Conservation (phyloP, 148 eudicot genomes). For the Polygonum maritimum region DNA sequence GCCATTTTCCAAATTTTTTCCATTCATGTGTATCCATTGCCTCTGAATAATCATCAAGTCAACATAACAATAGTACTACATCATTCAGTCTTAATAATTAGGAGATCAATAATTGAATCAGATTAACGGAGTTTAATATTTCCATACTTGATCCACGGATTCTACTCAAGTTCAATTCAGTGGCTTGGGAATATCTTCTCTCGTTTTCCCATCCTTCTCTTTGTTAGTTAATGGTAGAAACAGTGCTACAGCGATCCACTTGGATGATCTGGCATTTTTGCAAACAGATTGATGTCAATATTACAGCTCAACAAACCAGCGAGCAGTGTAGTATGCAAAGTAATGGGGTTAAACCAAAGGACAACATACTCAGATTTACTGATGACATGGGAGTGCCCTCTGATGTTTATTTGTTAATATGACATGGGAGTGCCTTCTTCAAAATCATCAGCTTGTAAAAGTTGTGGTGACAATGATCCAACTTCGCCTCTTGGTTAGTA, state of each 20-base stretch:
- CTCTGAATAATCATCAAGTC: conserved; percentile 38
- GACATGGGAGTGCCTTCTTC: too few relatives aligned
- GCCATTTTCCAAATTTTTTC: conserved; percentile 54
- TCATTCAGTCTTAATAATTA: neutral
- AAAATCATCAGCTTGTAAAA: too few relatives aligned
- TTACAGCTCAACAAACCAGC: neutral
- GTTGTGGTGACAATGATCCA: too few relatives aligned
- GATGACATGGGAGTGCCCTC: too few relatives aligned
- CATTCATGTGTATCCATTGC: conserved; percentile 67
- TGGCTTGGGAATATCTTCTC: conserved; percentile 75
- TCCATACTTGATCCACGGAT: conserved; percentile 61
- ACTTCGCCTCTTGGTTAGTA: too few relatives aligned
- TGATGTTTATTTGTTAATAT: too few relatives aligned
- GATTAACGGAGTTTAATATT: neutral
- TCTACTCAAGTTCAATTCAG: conserved; percentile 63
- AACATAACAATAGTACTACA: neutral
- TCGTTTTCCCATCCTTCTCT: conserved; percentile 58
- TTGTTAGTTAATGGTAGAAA: conserved; percentile 55
- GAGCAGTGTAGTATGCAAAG: too few relatives aligned
- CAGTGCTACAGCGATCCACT: conserved; percentile 33
- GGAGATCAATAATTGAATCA: neutral
- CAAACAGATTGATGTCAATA: neutral
- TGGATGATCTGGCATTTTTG: conserved; percentile 84
- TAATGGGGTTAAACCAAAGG: too few relatives aligned
- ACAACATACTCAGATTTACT: too few relatives aligned